Conservation (phyloP, 257 asterid species). For the Ocimum tenuiflorum region DNA sequence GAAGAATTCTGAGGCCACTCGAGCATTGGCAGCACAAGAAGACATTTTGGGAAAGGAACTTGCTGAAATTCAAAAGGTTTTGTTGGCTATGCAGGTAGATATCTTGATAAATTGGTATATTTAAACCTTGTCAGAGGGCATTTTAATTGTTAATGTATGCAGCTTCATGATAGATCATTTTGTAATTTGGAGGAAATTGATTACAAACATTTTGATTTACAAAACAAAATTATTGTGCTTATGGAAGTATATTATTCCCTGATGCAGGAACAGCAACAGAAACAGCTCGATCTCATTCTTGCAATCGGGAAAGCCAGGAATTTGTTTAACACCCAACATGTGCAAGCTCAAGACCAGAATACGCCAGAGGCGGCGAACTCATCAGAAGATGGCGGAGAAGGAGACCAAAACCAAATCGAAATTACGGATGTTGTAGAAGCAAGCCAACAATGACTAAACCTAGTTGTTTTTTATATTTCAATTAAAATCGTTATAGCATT, state of each 20-base stretch:
- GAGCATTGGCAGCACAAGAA: slow-evolving; percentile 71
- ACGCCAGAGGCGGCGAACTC: slow-evolving; percentile 16
- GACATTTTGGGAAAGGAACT: slow-evolving; percentile 71
- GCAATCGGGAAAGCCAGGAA: slow-evolving; percentile 32
- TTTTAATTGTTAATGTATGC: neutral
- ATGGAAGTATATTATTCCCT: neutral
- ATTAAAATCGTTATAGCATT: too few species aligned
- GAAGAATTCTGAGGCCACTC: slow-evolving; percentile 76
- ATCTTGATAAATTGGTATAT: neutral
- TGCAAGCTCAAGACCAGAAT: slow-evolving; percentile 10
- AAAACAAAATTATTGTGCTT: neutral
- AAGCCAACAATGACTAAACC: slow-evolving; percentile 7
- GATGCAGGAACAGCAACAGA: slow-evolving; percentile 72
- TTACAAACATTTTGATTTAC: too few species aligned
- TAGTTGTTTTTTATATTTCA: too few species aligned
- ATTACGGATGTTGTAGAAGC: slow-evolving; percentile 25
- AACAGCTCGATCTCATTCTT: slow-evolving; percentile 68
- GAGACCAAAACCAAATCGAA: slow-evolving; percentile 25
- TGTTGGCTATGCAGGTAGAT: slow-evolving; percentile 86
- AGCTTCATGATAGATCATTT: neutral
- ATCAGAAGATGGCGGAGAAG: neutral
- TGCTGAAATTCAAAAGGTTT: slow-evolving; percentile 70
- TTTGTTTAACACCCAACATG: slow-evolving; percentile 17
- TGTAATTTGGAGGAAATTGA: too few species aligned
- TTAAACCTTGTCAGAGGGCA: too few species aligned